Base-by-base conservation (phyloP, 2,329 filamentous ascomycete genomes). In the Blumeria graminis region DNA sequence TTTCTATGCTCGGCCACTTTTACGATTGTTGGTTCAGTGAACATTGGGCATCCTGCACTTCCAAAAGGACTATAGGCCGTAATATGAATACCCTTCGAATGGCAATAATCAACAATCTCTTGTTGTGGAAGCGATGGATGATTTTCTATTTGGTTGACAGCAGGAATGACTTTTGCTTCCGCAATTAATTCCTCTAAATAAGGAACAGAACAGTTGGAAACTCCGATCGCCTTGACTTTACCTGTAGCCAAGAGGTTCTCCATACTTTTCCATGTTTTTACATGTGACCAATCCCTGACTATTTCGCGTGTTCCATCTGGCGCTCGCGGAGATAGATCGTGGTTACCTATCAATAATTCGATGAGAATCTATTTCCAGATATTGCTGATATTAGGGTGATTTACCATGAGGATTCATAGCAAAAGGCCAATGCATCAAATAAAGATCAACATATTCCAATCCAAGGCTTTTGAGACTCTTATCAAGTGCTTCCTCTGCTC, bases 381-480 rank as follows among this genome's bases (percentile, higher is more conserved):
- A 13, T 6, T 22, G 32, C 6, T 9, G 28, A 34, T 56, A 32
- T 33, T 41, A 3, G n/a, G 22, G 28, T 35, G 38, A 55, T 28
- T 58, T 65, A 76, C 82, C 83, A 36, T 84, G 76, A 7, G 83
- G 82, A 70, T 89, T 90, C 78, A 89, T 81, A 54, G 83, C 79
- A 50, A 87, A 71, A 6, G 85, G 83, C 85, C 86, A 92, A 71
- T 94, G 86, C 72, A 93, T 77, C 39, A 93, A 74, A 66, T 78
- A 87, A 57, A 93, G 72, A 67, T 93, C 87, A 5, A 93, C 76
- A 67, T 93, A 90, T 61, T 87, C 82, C 52, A 92, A 71, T 1
- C 85, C 84, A 38, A 93, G 71, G 58, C 76, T 75, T 69, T 81
- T 77, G 66, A 92, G 72, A 64, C 81, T 84, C 74, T 82, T 80